A percentile compares a stretch with the other conserved stretches of the same genome.
These are phyloP conservation scores for Lathyrus sativus DNA, from an alignment of 306 rosid species.

Conservation along the genomic window DNA sequence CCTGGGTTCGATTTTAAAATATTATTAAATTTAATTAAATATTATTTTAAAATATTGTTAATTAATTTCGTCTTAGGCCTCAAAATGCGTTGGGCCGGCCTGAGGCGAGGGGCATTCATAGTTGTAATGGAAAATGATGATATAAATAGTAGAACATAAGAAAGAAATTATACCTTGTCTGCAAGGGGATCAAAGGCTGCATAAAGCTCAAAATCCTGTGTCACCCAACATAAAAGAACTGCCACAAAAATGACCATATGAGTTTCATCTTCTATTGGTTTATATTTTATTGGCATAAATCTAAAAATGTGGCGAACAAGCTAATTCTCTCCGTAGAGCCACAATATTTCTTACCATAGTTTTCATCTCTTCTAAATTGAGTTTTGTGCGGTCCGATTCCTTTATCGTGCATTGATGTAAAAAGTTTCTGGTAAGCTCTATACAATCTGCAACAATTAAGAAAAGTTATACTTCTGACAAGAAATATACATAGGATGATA, in stretches of 20 bases:
- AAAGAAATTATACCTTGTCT: slow-evolving; percentile 64
- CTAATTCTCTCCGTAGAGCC: slow-evolving; percentile 16
- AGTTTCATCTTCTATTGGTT: slow-evolving; percentile 35
- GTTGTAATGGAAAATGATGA: background rate
- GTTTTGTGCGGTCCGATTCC: slow-evolving; percentile 93
- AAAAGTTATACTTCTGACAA: slow-evolving; percentile 35
- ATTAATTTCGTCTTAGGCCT: no score
- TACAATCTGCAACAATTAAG: slow-evolving; percentile 66
- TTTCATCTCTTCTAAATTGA: slow-evolving; percentile 95
- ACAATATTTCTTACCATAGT: slow-evolving; percentile 64
- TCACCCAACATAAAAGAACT: slow-evolving; percentile 98
- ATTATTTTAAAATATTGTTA: no score
- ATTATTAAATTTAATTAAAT: no score
- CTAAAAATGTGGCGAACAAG: background rate
- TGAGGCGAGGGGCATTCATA: background rate
- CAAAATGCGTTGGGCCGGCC: no score
- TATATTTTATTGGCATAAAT: slow-evolving; percentile 15
- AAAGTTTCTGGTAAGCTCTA: slow-evolving; percentile 90
- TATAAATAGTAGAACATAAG: slow-evolving; percentile 15
- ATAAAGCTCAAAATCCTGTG: slow-evolving; percentile 97
- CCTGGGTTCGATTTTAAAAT: no score
- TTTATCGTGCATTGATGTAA: slow-evolving; percentile 87
- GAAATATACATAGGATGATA: background rate
- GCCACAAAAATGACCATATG: slow-evolving; percentile 39
- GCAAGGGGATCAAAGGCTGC: slow-evolving; percentile 99